These are phyloP conservation scores for Rhodofomes roseus DNA, from an alignment of 1,284 basidiomycete genomes.

Conservation along the genomic window DNA sequence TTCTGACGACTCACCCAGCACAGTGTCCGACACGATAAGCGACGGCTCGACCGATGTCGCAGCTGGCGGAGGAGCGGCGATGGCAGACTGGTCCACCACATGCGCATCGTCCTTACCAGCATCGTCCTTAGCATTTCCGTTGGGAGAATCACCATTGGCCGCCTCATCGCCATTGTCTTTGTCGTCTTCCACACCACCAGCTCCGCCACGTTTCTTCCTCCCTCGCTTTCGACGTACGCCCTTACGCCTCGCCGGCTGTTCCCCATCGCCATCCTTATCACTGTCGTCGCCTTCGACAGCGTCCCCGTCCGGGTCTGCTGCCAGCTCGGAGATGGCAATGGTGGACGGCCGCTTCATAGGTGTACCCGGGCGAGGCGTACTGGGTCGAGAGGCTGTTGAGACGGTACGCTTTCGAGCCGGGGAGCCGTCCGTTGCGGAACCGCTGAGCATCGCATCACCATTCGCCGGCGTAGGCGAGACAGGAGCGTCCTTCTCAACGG, in stretches of 20 bases:
- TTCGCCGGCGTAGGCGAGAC: not conserved
- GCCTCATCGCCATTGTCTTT: conserved; percentile 23
- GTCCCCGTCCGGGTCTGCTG: conserved; percentile 27
- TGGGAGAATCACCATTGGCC: conserved; percentile 1
- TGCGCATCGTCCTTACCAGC: conserved; percentile 4
- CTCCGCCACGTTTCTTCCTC: conserved; percentile 42
- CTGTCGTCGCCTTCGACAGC: conserved; percentile 49
- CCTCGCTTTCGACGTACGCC: conserved; percentile 34
- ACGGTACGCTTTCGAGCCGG: not conserved
- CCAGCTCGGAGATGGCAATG: not conserved
- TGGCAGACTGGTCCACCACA: conserved; percentile 12
- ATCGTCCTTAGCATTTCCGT: conserved; percentile 3
- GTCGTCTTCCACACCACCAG: conserved; percentile 21
- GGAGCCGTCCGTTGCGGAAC: not conserved
- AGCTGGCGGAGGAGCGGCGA: conserved; percentile 26
- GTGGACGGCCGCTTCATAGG: not conserved
- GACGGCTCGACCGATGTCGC: conserved; percentile 33
- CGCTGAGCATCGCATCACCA: not conserved
- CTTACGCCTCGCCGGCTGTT: conserved; percentile 44
- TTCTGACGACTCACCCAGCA: conserved; percentile 58
- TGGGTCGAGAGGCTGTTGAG: not conserved
- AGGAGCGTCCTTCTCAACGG: not conserved
- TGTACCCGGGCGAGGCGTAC: not conserved
- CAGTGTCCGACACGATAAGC: conserved; percentile 69
- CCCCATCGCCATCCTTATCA: conserved; percentile 53